phyloP scores from a whole-genome alignment of 441 rosid species.

The Gossypium davidsonii region DNA sequence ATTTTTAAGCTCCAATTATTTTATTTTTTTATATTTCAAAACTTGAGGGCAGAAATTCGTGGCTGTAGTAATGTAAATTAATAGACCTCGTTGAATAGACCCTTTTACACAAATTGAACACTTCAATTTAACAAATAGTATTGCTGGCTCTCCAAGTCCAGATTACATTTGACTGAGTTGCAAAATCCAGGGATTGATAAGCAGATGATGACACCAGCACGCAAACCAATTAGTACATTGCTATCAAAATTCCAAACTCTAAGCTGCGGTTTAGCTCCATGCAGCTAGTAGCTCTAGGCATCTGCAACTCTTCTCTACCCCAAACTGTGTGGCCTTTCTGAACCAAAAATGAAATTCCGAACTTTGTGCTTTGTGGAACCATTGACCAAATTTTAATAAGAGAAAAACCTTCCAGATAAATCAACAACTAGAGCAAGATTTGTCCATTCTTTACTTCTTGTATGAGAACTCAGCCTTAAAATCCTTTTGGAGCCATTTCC shows the following conservation, averaged over 20 bases:
- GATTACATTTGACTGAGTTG: neutral
- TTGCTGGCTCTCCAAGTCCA: neutral
- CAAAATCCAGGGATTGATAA: neutral
- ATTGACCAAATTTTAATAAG: neutral
- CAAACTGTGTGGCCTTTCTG: neutral
- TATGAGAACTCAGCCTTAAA: conserved; percentile 42
- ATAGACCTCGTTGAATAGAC: neutral
- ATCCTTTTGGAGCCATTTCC: conserved; percentile 44
- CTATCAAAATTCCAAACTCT: neutral
- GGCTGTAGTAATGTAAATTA: neutral
- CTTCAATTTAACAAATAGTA: neutral
- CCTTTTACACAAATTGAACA: neutral
- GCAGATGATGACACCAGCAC: neutral
- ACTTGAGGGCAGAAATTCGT: neutral
- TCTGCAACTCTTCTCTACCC: neutral
- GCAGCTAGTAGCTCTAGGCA: neutral
- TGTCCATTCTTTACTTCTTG: conserved; percentile 21
- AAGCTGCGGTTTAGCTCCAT: neutral
- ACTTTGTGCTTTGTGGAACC: neutral
- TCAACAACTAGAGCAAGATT: neutral
- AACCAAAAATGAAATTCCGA: neutral
- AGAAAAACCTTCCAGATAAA: neutral
- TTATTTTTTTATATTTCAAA: neutral
- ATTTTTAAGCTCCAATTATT: too few relatives aligned
- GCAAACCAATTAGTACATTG: neutral